These are phyloP conservation scores for Sclerotinia minor DNA, from an alignment of 2,329 filamentous ascomycete species.

Conservation along the genomic window DNA sequence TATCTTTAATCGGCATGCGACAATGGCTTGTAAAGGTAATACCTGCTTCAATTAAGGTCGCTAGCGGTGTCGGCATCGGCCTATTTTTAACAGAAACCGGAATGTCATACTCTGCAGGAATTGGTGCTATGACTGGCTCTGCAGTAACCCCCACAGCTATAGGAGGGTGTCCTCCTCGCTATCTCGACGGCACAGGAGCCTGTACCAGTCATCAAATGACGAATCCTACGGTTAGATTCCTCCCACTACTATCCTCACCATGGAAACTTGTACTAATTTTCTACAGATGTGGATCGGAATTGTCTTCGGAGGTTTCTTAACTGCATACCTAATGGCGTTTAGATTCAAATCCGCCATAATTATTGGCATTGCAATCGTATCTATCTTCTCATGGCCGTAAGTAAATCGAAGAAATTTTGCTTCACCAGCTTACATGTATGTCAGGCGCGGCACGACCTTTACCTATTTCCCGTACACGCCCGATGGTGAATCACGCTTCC, in stretches of 20 bases:
- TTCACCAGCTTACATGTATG: constrained; percentile 11
- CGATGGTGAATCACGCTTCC: constrained; percentile 64
- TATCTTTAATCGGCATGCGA: constrained; percentile 67
- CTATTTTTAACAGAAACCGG: constrained; percentile 65
- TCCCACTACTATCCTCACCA: background rate
- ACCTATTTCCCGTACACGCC: constrained; percentile 70
- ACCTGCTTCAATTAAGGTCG: constrained; percentile 64
- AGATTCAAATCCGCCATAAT: constrained; percentile 74
- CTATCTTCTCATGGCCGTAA: constrained; percentile 73
- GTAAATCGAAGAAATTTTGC: constrained; percentile 37
- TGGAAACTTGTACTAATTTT: constrained; percentile 8
- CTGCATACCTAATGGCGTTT: constrained; percentile 77
- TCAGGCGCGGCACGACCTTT: constrained; percentile 62
- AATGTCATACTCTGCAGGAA: constrained; percentile 71
- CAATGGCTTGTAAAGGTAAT: constrained; percentile 71
- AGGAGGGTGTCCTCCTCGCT: constrained; percentile 67
- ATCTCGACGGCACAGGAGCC: constrained; percentile 51
- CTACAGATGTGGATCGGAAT: constrained; percentile 79
- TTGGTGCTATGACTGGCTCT: constrained; percentile 75
- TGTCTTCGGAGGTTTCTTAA: constrained; percentile 75
- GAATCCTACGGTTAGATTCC: constrained; percentile 61
- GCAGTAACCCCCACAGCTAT: constrained; percentile 71
- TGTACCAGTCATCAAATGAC: constrained; percentile 68
- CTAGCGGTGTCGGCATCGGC: constrained; percentile 65
- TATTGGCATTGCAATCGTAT: constrained; percentile 70